Evolutionary conservation across 805 yeast species (phyloP), one percentile per base, ranked within the genome.

Genomic region (Hanseniaspora lachancei): DNA sequence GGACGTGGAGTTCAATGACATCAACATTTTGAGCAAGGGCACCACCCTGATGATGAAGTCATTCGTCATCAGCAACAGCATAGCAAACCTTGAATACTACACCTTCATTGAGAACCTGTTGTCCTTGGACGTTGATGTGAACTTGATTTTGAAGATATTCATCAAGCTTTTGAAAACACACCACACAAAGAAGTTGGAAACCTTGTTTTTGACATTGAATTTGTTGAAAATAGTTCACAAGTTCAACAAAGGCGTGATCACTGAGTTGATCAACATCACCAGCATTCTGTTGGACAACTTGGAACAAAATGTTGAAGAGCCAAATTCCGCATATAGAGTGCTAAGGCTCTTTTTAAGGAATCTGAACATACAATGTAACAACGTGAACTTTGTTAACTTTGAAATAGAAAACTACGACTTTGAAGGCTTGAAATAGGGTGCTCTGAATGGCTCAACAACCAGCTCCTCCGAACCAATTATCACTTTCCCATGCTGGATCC

Each of bases 401-500:
- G 21, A 41, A 41, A 12, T 41, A 9, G 29, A 41, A 15, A 16
- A 41, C 24, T 41, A 41, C 23, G 44, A 41, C 24, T 41, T 41
- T 41, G 44, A 21, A 41, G 44, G 29, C 16, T 27, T 38, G 15
- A 53, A 46, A n/a, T 53, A 53, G 10, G 56, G 56, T 13, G 47
- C 27, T 16, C 24, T 46, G 41, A 53, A 53, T 12, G 56, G 56
- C 32, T 53, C 56, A 2, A 53, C 21, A 3, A 53, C 13, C 23
- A 53, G 9, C 12, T 44, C 50, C n/a, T 53, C 27, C 8, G 16
- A 3, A 6, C 41, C 42, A 9, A 53, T 6, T 2, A 20, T 39
- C n/a, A 53, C 7, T 5, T 20, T 46, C 16, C 56, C 56, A 36
- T 46, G 21, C 13, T 49, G 27, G 2, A 46, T 39, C 21, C 50